Percentiles rank a stretch among this genome's conserved stretches.
These are phyloP conservation scores for Suillus placidus DNA, from an alignment of 768 basidiomycete genomes.

Conservation along the genomic window DNA sequence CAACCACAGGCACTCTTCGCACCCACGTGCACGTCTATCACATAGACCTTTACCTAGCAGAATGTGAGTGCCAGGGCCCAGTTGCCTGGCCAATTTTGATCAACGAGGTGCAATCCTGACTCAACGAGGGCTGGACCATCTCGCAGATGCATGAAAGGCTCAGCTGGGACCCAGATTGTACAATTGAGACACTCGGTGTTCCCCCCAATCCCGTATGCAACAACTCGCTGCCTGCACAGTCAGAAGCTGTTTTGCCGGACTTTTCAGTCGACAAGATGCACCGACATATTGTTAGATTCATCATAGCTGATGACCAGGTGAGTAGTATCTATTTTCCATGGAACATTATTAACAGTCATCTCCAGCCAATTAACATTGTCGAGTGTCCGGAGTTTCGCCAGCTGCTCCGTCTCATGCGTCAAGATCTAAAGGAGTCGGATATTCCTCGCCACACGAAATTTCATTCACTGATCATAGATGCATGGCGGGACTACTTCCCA, in stretches of 20 bases:
- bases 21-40: too few species aligned
- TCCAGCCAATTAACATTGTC: constrained; percentile 31
- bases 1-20: too few species aligned
- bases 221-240: too few species aligned
- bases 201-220: too few species aligned
- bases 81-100: too few species aligned
- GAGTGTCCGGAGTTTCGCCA: constrained; percentile 26
- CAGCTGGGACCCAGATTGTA: too few species aligned
- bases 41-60: too few species aligned
- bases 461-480: constrained; percentile 22
- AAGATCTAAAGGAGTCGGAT: constrained; percentile 25
- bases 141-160: too few species aligned
- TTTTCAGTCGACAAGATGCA: not conserved
- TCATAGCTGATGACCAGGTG: constrained; percentile 5
- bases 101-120: too few species aligned
- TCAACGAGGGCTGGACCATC: too few species aligned
- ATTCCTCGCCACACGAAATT: constrained; percentile 30
- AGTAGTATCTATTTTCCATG: not conserved
- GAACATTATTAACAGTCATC: not conserved
- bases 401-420: constrained; percentile 24
- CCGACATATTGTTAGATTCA: not conserved
- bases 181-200: too few species aligned
- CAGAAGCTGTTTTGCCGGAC: not conserved
- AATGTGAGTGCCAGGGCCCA: too few species aligned
- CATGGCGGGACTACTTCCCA: constrained; percentile 22